These are phyloP conservation scores for Mariannaea elegans DNA, from an alignment of 2,329 filamentous ascomycete species.

Conservation along the genomic window DNA sequence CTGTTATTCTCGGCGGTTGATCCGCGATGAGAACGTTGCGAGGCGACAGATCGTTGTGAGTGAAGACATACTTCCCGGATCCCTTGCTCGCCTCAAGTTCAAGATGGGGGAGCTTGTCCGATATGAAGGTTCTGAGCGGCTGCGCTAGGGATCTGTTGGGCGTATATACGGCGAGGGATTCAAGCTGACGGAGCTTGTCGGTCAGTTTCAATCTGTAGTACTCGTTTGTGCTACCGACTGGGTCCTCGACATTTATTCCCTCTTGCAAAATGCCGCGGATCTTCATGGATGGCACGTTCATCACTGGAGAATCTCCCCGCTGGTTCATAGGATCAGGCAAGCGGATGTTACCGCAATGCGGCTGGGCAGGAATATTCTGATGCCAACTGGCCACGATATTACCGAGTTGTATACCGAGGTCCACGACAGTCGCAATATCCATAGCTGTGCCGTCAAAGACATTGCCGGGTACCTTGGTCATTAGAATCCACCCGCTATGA, in stretches of 20 bases:
- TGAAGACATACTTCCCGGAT: conserved; percentile 1
- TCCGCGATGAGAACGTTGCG: conserved; percentile 16
- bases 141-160: neutral
- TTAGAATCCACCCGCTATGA: conserved; percentile 11
- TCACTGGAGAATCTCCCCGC: neutral
- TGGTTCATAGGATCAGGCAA: neutral
- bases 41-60: conserved; percentile 16
- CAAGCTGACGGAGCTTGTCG: neutral
- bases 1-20: conserved; percentile 1
- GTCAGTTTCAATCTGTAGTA: neutral
- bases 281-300: neutral
- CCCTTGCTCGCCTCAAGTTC: neutral
- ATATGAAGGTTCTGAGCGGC: neutral
- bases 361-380: neutral
- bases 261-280: neutral
- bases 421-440: neutral
- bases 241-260: neutral
- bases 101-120: neutral
- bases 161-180: neutral
- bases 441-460: neutral
- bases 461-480: neutral
- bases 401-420: conserved; percentile 1
- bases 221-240: neutral
- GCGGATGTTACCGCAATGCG: neutral
- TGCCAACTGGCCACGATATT: conserved; percentile 10